A percentile compares a stretch with the other conserved stretches of the same genome.
Evolutionary conservation across 305 asterid genomes (phyloP).

Genomic region (Fraxinus baroniana): DNA sequence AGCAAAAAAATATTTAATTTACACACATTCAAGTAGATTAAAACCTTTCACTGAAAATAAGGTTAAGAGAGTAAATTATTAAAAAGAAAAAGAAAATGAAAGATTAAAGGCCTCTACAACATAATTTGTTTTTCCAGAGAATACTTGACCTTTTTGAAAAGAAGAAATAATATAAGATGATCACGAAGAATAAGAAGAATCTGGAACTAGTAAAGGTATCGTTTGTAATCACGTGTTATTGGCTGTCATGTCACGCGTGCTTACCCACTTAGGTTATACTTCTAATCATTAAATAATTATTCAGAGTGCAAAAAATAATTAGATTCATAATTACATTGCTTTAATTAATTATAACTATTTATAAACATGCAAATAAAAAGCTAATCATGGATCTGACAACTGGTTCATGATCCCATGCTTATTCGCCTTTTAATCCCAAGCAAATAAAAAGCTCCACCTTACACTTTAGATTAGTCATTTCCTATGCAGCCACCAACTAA

Average conservation of each 20-base stretch:
- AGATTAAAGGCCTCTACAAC: neutral
- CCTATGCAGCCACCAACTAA: neutral
- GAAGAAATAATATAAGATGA: neutral
- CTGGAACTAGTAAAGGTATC: neutral
- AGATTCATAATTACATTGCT: neutral
- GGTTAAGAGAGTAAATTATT: neutral
- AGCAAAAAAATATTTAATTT: too few species aligned
- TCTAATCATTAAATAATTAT: slow-evolving; percentile 26
- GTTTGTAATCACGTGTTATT: neutral
- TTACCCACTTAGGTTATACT: slow-evolving; percentile 10
- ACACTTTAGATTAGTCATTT: neutral
- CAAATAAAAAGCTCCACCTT: neutral
- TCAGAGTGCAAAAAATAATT: neutral
- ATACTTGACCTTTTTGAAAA: neutral
- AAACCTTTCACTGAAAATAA: neutral
- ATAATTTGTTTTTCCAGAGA: neutral
- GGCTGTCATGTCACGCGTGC: slow-evolving; percentile 23
- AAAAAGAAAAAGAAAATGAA: too few species aligned
- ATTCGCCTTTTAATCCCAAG: neutral
- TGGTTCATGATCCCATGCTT: slow-evolving; percentile 25
- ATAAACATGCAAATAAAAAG: slow-evolving; percentile 22
- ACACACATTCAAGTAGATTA: neutral
- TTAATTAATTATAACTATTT: neutral
- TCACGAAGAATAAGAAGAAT: slow-evolving; percentile 3
- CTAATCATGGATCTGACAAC: slow-evolving; percentile 32